These are phyloP conservation scores for Candida parachauliodes DNA, from an alignment of 805 yeast genomes.

Conservation along the genomic window DNA sequence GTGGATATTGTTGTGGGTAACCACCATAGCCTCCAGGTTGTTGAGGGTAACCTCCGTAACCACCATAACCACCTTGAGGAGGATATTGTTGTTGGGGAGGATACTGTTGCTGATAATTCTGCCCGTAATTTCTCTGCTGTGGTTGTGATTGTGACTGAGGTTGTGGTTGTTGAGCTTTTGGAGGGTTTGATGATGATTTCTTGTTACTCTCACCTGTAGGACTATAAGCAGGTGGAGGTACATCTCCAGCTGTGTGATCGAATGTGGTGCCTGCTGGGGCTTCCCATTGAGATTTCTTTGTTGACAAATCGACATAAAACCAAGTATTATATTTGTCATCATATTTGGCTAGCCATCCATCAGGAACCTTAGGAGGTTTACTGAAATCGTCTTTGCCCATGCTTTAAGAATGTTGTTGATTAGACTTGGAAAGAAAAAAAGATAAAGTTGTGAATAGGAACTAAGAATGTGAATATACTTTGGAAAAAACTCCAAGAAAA, in stretches of 20 bases:
- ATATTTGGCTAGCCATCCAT: slow-evolving; percentile 72
- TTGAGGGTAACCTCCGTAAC: slow-evolving; percentile 12
- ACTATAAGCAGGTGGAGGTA: slow-evolving; percentile 38
- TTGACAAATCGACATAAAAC: slow-evolving; percentile 74
- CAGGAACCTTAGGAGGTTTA: slow-evolving; percentile 52
- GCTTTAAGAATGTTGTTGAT: background rate
- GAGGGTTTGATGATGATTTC: background rate
- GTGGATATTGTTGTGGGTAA: slow-evolving; percentile 14
- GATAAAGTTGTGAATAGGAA: background rate
- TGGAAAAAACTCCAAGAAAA: too few species aligned
- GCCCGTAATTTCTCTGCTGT: slow-evolving; percentile 1
- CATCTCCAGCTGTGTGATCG: slow-evolving; percentile 13
- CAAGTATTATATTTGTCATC: slow-evolving; percentile 68
- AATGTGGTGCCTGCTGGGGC: slow-evolving; percentile 56
- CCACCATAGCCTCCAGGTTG: slow-evolving; percentile 10
- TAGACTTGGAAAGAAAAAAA: background rate
- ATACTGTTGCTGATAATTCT: slow-evolving; percentile 19
- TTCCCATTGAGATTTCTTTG: slow-evolving; percentile 89
- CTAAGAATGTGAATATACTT: too few species aligned
- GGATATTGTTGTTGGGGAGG: slow-evolving; percentile 26
- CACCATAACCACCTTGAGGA: slow-evolving; percentile 21
- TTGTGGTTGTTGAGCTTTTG: slow-evolving; percentile 6
- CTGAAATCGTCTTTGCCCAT: slow-evolving; percentile 17
- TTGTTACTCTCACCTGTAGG: slow-evolving; percentile 12
- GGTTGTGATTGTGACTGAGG: slow-evolving; percentile 11